Evolutionary conservation across 1,284 basidiomycete genomes (phyloP), one percentile per base, ranked within the genome.

Genomic region (Golubevia pallescens): DNA sequence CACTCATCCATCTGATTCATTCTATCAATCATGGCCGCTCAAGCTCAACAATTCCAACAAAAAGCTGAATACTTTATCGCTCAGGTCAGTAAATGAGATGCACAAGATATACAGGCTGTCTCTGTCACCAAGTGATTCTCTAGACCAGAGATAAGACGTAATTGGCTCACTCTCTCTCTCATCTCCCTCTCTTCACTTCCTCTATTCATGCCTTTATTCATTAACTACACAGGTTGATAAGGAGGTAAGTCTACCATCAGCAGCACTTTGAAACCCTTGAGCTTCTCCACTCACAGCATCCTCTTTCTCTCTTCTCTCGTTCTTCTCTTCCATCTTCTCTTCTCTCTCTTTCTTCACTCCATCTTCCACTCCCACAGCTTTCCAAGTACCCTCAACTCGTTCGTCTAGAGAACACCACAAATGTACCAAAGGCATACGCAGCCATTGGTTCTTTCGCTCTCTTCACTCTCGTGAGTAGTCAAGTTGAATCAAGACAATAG

Each of bases 351-450:
- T 59, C 38, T 58, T 34, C 58, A 34, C 2, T 24, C 48, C 13
- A 32, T 20, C 38, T 20, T 57, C 48, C 16, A 21, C 32, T 23
- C 42, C 56, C 54, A 21, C 84, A 89, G 95, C 92, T 99, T 81
- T 90, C 92, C 85, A 95, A 94, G 89, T 97, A 95, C 88, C 93
- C 94, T 42, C 68, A 71, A 57, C 67, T 76, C 16, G 19, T 61
- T 64, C 59, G n/a, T 81, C 86, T 97, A 77, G 95, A 99, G 89
- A 89, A 92, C 86, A 92, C 92, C 86, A 95, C 94, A 4, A 92
- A 93, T 82, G 88, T 98, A 56, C 95, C 96, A 78, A 98, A 98
- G 90, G 90, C 93, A 19, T 95, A 96, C 87, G 89, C 91, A 72
- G 93, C 93, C 78, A 87, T 97, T 77, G 93, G 92, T 68, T 89